A percentile compares a stretch with the other conserved stretches of the same genome.
phyloP scores from a whole-genome alignment of 2,329 filamentous ascomycete species.

The Dendrostoma leiphaemia region DNA sequence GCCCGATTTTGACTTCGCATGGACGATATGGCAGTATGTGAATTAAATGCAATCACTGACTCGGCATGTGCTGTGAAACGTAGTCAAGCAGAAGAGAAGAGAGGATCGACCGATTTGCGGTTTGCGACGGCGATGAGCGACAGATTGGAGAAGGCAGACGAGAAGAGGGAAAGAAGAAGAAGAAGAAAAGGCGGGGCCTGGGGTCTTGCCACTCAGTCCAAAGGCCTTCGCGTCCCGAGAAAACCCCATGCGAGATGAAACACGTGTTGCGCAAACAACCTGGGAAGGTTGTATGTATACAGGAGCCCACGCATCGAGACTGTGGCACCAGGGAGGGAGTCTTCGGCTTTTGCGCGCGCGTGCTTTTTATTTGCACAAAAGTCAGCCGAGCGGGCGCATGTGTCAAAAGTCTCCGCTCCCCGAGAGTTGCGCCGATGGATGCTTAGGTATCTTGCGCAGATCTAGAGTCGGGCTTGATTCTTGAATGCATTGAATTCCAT shows the following conservation, averaged over 20 bases:
- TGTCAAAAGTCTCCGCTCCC: constrained; percentile 11
- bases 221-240: not conserved
- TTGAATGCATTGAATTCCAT: not conserved
- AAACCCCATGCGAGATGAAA: constrained; percentile 15
- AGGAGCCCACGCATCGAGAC: constrained; percentile 8
- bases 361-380: too few relatives aligned
- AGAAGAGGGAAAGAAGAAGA: too few relatives aligned
- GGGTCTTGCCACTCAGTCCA: not conserved
- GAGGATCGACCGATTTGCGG: not conserved
- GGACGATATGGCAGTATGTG: not conserved
- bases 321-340: constrained; percentile 2
- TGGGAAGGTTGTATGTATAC: constrained; percentile 11
- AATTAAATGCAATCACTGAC: constrained; percentile 12
- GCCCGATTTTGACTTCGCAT: not conserved
- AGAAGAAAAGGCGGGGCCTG: too few relatives aligned
- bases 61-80: constrained; percentile 14
- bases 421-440: constrained; percentile 2
- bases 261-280: constrained; percentile 17
- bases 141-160: constrained; percentile 5
- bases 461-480: not conserved
- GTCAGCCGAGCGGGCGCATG: not conserved
- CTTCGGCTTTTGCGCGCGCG: constrained; percentile 9
- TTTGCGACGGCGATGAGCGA: not conserved
- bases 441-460: constrained; percentile 4
- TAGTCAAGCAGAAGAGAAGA: constrained; percentile 5